Percentiles rank a stretch among this genome's conserved stretches.
Evolutionary conservation across 83 land plant genomes (phyloP).

Genomic region (Thuja plicata): DNA sequence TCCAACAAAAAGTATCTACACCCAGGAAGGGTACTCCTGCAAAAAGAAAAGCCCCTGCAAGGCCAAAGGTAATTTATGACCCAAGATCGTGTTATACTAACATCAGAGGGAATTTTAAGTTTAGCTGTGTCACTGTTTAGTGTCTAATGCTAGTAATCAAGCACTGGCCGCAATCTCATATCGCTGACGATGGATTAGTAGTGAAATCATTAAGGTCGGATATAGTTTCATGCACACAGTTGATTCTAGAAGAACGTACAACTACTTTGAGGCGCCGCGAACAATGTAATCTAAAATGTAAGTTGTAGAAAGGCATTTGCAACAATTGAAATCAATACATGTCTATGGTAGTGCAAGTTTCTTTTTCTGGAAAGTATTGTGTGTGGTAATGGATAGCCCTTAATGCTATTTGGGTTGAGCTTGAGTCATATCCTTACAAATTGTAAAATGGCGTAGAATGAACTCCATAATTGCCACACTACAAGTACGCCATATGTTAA

Average conservation of each 20-base stretch:
- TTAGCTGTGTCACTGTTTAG: too few species aligned
- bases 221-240: too few species aligned
- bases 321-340: background rate
- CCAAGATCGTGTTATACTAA: background rate
- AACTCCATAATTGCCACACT: background rate
- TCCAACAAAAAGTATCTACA: background rate
- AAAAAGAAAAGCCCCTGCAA: conserved; percentile 8
- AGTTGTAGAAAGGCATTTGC: background rate
- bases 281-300: too few species aligned
- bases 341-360: background rate
- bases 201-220: too few species aligned
- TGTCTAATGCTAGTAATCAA: too few species aligned
- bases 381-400: background rate
- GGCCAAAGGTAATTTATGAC: background rate
- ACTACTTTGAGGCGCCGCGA: too few species aligned
- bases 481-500: background rate
- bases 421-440: background rate
- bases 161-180: too few species aligned
- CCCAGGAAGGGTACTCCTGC: background rate
- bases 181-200: too few species aligned
- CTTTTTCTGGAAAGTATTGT: background rate
- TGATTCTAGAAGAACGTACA: too few species aligned
- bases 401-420: background rate
- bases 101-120: background rate
- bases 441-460: background rate